Base-by-base conservation (phyloP, 2,329 filamentous ascomycete genomes). In the Ascocoryne sarcoides region DNA sequence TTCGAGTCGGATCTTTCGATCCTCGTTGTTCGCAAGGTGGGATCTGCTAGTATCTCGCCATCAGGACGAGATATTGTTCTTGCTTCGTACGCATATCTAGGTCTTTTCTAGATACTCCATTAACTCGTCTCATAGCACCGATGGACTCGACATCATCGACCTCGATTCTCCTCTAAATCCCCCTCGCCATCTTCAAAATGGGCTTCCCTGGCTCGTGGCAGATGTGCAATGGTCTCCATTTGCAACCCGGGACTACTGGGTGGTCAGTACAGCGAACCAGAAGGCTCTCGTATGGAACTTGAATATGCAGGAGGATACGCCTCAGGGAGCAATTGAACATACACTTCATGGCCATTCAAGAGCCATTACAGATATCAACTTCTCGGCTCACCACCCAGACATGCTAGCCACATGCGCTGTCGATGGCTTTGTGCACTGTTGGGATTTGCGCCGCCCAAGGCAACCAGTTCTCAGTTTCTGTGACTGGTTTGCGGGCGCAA, bases 191-290 rank as follows among this genome's bases (percentile, higher is more conserved):
- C 72, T 95, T 52, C 83, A 83, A 47, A 86, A 94, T 62, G 83
- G 86, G 40, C 80, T 87, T 32, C 83, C 86, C n/a, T 95, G 89
- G 87, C 79, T 94, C 37, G 89, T 95, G 4, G 88, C 90, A 9
- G 90, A 95, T 62, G 89, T 95, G 20, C 90, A 95, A 62, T 95
- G 90, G 90, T 95, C 87, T 9, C 90, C 90, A 1, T 95, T 95
- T 60, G 84, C 89, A 10, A 78, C 76, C 15, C 77, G 89, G 35
- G 85, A 94, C 60, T 89, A 89, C 55, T 95, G 90, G 89, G 83
- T 95, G 14, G 85, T 87, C 26, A 94, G 87, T 44, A 95, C 89
- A 1, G 90, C 88, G 14, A 95, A 95, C 60, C 89, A 95, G 60
- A 87, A 92, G 52, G 92, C 89, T 15, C 69, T 95, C 37, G 85